Percentiles rank a stretch among this genome's conserved stretches.
These are phyloP conservation scores for Russula emetica DNA, from an alignment of 768 basidiomycete genomes.

Conservation along the genomic window DNA sequence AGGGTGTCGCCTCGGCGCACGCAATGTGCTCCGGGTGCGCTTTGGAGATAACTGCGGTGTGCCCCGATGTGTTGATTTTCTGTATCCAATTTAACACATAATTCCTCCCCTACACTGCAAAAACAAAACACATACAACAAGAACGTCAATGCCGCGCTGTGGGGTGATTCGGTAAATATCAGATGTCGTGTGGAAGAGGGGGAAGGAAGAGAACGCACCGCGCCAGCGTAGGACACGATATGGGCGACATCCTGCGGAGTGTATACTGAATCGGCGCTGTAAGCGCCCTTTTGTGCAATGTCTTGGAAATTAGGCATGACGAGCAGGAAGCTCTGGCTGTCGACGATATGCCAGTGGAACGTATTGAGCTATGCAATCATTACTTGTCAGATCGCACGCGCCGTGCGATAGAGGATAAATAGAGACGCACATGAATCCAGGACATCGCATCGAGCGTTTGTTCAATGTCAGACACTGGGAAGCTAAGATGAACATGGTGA, in stretches of 20 bases:
- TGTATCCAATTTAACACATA: too few relatives aligned
- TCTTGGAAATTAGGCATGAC: conserved; percentile 38
- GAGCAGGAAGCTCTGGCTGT: conserved; percentile 51
- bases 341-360: conserved; percentile 48
- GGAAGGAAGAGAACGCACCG: conserved; percentile 27
- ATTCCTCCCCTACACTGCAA: too few relatives aligned
- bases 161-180: background rate
- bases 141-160: conserved; percentile 48
- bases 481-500: too few relatives aligned
- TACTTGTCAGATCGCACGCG: background rate
- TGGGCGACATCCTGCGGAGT: conserved; percentile 37
- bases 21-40: too few relatives aligned
- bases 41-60: conserved; percentile 62
- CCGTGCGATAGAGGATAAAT: too few relatives aligned
- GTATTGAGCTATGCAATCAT: conserved; percentile 39
- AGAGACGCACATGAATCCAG: too few relatives aligned
- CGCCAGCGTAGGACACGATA: too few relatives aligned
- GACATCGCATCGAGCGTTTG: too few relatives aligned
- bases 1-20: too few relatives aligned
- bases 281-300: conserved; percentile 44
- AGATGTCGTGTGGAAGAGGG: too few relatives aligned
- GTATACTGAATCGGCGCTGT: conserved; percentile 37
- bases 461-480: too few relatives aligned
- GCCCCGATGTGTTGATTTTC: conserved; percentile 85
- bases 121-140: too few relatives aligned